phyloP scores from a whole-genome alignment of 176 grass and related monocot genomes.

The Pharus latifolius region DNA sequence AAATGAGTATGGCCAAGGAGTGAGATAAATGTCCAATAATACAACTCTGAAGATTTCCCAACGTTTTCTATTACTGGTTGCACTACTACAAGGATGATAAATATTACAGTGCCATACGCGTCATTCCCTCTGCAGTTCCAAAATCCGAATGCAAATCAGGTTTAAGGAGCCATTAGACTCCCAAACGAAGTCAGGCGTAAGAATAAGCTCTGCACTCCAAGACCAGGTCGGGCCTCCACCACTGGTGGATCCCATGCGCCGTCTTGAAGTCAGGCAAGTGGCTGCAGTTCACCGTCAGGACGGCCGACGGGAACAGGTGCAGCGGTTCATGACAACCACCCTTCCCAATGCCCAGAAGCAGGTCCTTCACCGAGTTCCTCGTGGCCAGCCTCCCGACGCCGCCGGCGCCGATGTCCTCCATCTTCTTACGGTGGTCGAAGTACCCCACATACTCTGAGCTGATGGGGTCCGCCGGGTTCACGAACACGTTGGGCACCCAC shows the following conservation, averaged over 20 bases:
- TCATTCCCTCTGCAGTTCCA: no score
- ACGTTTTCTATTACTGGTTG: no score
- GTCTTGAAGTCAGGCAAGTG: constrained; percentile 45
- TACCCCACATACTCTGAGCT: constrained; percentile 67
- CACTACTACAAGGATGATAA: no score
- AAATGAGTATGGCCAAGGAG: no score
- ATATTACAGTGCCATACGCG: no score
- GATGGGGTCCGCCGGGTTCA: constrained; percentile 57
- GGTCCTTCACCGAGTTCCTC: constrained; percentile 56
- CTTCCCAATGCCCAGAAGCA: constrained; percentile 41
- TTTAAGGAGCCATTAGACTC: no score
- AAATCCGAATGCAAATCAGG: no score
- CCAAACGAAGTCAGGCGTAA: constrained; percentile 18
- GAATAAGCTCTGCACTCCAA: constrained; percentile 30
- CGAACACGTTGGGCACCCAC: constrained; percentile 62
- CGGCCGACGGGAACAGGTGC: constrained; percentile 60
- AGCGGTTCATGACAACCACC: constrained; percentile 38
- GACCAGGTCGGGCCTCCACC: constrained; percentile 44
- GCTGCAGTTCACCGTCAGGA: constrained; percentile 48
- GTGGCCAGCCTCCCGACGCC: constrained; percentile 53
- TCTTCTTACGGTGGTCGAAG: constrained; percentile 61
- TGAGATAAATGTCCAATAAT: no score
- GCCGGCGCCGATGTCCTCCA: constrained; percentile 62
- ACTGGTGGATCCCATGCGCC: constrained; percentile 81
- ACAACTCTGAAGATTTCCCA: no score